Percentiles rank a stretch among this genome's conserved stretches.
These are phyloP conservation scores for Amauroascus niger DNA, from an alignment of 2,329 filamentous ascomycete species.

Conservation along the genomic window DNA sequence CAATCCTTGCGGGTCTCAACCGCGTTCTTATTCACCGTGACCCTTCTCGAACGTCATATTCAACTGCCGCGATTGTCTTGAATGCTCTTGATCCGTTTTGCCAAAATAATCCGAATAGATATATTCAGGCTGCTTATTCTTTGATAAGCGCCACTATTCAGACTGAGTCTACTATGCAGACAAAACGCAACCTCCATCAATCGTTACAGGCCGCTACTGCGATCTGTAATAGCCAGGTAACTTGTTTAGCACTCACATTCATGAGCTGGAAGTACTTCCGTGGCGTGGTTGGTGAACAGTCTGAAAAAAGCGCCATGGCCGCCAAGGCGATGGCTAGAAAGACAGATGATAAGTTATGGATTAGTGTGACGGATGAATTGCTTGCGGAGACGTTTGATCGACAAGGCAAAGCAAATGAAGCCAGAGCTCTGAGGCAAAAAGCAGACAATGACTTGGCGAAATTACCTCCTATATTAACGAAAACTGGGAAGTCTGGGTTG, in stretches of 20 bases:
- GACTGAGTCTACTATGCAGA: conserved; percentile 59
- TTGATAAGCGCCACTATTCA: conserved; percentile 62
- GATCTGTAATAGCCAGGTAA: conserved; percentile 65
- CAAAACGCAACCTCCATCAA: conserved; percentile 66
- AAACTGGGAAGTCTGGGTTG: conserved; percentile 7
- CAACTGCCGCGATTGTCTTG: conserved; percentile 52
- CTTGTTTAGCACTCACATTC: conserved; percentile 73
- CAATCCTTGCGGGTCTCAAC: conserved; percentile 56
- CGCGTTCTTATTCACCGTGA: conserved; percentile 63
- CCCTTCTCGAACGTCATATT: conserved; percentile 47
- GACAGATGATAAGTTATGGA: conserved; percentile 64
- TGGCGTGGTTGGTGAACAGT: conserved; percentile 69
- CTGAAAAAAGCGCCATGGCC: conserved; percentile 64
- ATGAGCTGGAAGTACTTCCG: conserved; percentile 79
- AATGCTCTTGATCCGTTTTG: conserved; percentile 59
- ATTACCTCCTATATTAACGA: conserved; percentile 32
- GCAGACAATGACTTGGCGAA: conserved; percentile 34
- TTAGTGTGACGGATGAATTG: conserved; percentile 71
- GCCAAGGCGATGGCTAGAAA: conserved; percentile 58
- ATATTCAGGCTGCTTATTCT: conserved; percentile 68
- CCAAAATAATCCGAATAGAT: conserved; percentile 57
- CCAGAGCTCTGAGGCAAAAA: conserved; percentile 38
- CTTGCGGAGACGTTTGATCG: conserved; percentile 64
- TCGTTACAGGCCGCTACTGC: conserved; percentile 61
- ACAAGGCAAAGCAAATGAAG: conserved; percentile 53